These are phyloP conservation scores for Pythium brassicae DNA, from an alignment of 352 stramenopile genomes.

Conservation along the genomic window DNA sequence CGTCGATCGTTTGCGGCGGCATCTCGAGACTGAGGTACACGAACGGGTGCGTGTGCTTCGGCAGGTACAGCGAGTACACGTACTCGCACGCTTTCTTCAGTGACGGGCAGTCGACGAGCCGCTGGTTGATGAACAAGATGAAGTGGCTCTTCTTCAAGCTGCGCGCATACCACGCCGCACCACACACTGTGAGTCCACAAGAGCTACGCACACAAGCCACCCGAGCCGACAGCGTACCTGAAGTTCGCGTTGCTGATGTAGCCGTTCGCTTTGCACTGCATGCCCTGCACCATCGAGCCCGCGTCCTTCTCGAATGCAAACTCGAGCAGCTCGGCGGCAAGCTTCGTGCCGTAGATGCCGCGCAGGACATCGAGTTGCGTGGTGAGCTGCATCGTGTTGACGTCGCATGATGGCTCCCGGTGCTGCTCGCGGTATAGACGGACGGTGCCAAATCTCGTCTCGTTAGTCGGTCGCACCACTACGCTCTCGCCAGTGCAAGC, in stretches of 20 bases:
- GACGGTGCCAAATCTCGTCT: neutral
- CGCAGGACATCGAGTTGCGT: constrained; percentile 71
- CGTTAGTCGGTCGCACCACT: neutral
- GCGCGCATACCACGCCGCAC: neutral
- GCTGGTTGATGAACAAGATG: constrained; percentile 98
- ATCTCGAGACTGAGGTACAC: constrained; percentile 96
- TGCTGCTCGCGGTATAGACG: constrained; percentile 23
- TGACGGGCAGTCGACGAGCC: constrained; percentile 91
- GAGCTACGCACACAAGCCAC: neutral
- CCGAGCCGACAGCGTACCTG: constrained; percentile 32
- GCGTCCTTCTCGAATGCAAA: constrained; percentile 38
- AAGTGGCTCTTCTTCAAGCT: constrained; percentile 83
- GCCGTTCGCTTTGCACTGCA: constrained; percentile 39
- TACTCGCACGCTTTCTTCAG: constrained; percentile 94
- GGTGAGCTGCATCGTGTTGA: constrained; percentile 65
- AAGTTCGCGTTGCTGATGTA: constrained; percentile 89
- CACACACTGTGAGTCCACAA: neutral
- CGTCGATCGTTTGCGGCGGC: constrained; percentile 93
- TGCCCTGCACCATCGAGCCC: constrained; percentile 15
- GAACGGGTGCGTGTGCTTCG: constrained; percentile 95
- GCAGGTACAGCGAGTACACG: constrained; percentile 92
- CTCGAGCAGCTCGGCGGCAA: constrained; percentile 51
- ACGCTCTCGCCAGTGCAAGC: too few species aligned
- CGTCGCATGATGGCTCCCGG: constrained; percentile 70
- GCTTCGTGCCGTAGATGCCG: constrained; percentile 68